Evolutionary conservation across 345 rosid species (phyloP), one percentile per base, ranked within the genome.

Genomic region (Lumnitzera littorea): DNA sequence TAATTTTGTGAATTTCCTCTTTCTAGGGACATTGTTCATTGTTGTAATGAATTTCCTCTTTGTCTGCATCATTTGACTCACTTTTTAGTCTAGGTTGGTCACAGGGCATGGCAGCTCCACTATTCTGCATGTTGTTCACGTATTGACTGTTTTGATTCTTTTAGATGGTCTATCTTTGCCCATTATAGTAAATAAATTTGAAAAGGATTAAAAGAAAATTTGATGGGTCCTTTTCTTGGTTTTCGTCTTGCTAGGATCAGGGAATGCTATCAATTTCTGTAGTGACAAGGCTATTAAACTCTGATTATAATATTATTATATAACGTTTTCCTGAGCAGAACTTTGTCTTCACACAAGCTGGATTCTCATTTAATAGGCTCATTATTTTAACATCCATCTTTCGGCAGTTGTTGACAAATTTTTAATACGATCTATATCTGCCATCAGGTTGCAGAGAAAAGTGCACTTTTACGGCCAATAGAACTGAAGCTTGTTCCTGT

Each of bases 401-500:
- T 53, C 16, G 15, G 55, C 25, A 9, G 23, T 13, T 6, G 6
- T 16, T 2, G 7, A 16, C 25, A 2, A 51, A 53, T 53, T n/a
- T 11, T 53, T 50, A 53, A 46, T 61, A 66, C 66, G 27, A 67
- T 66, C 62, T 53, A 36, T 9, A 36, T 36, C 54, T 25, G 52
- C 71, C 61, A 74, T 71, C 76, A 91, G 98, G 96, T 88, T 73
- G 88, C 98, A 2, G 90, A 88, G 77, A 91, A 88, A 85, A 88
- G 91, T n/a, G 59, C 90, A 53, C 69, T 91, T 69, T 71, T 91
- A 70, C 85, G 95, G 62, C 98, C 98, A 11, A 67, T 80, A 69
- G 98, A 91, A 72, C 70, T 91, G 64, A 86, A 91, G 78, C 91
- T 86, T 72, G 96, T 91, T 71, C 98, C 98, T 55, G 84, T 79